Percentiles rank a stretch among this genome's conserved stretches.
Evolutionary conservation across 441 rosid species (phyloP).

Genomic region (Rhodomyrtus psidioides): DNA sequence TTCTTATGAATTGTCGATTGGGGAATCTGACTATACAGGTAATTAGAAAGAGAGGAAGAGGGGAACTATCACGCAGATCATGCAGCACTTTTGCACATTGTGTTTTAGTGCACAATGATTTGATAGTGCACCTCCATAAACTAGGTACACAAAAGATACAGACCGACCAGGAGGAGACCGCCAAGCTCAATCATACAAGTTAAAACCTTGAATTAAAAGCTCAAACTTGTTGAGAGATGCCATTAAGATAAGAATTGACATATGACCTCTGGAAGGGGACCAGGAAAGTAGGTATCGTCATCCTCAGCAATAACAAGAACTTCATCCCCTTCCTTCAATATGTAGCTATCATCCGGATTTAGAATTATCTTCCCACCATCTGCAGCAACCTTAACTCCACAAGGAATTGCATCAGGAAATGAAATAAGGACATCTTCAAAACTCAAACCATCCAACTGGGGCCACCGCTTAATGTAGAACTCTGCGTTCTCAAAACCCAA

Average conservation of each 20-base stretch:
- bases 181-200: background rate
- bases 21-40: background rate
- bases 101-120: background rate
- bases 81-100: background rate
- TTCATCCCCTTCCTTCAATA: constrained; percentile 76
- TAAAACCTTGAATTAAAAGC: background rate
- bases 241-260: constrained; percentile 4
- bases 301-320: constrained; percentile 91
- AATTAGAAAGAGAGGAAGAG: background rate
- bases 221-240: background rate
- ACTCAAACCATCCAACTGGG: constrained; percentile 59
- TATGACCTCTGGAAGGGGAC: constrained; percentile 68
- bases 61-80: background rate
- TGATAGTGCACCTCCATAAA: background rate
- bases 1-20: background rate
- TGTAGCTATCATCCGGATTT: constrained; percentile 66
- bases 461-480: constrained; percentile 88
- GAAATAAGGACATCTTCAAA: constrained; percentile 74
- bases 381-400: constrained; percentile 81
- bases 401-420: constrained; percentile 85
- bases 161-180: background rate
- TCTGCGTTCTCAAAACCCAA: constrained; percentile 88
- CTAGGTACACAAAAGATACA: background rate
- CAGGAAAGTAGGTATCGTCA: constrained; percentile 80
- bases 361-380: constrained; percentile 62